phyloP scores from a whole-genome alignment of 1,284 basidiomycete species.

The Kwoniella shivajii region DNA sequence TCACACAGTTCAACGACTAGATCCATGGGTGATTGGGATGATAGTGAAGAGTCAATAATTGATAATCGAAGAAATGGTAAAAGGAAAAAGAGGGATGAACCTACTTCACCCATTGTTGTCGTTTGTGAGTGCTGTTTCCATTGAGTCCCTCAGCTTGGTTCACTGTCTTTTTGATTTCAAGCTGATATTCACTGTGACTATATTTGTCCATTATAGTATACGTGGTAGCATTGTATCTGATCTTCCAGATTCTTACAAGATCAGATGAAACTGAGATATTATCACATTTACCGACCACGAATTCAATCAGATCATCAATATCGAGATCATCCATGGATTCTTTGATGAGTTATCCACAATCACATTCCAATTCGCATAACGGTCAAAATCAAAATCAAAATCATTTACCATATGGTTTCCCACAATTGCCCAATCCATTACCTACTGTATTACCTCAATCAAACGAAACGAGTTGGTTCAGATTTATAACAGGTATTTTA shows the following conservation, averaged over 20 bases:
- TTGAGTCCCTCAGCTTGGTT: background rate
- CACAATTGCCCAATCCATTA: slow-evolving; percentile 30
- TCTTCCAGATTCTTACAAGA: slow-evolving; percentile 50
- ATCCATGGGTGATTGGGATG: slow-evolving; percentile 12
- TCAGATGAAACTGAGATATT: slow-evolving; percentile 49
- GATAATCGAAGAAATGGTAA: slow-evolving; percentile 5
- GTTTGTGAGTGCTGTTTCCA: slow-evolving; percentile 38
- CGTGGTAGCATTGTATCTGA: slow-evolving; percentile 45
- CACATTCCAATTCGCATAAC: too few species aligned
- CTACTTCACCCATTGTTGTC: slow-evolving; percentile 46
- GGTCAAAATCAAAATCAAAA: slow-evolving; percentile 19
- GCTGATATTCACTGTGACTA: background rate
- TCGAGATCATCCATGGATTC: too few species aligned
- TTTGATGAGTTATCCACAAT: slow-evolving; percentile 9
- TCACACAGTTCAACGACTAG: background rate
- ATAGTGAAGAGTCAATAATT: slow-evolving; percentile 6
- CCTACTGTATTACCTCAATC: slow-evolving; percentile 11
- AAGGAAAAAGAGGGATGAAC: slow-evolving; percentile 40
- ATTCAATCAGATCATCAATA: slow-evolving; percentile 17
- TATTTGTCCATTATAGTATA: slow-evolving; percentile 34
- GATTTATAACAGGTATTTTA: slow-evolving; percentile 26
- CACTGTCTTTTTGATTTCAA: background rate
- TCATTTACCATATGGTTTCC: slow-evolving; percentile 39
- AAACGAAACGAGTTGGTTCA: slow-evolving; percentile 21
- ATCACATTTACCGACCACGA: slow-evolving; percentile 31